These are phyloP conservation scores for Beauveria sp. DNA, from an alignment of 2,329 filamentous ascomycete species.

Conservation along the genomic window DNA sequence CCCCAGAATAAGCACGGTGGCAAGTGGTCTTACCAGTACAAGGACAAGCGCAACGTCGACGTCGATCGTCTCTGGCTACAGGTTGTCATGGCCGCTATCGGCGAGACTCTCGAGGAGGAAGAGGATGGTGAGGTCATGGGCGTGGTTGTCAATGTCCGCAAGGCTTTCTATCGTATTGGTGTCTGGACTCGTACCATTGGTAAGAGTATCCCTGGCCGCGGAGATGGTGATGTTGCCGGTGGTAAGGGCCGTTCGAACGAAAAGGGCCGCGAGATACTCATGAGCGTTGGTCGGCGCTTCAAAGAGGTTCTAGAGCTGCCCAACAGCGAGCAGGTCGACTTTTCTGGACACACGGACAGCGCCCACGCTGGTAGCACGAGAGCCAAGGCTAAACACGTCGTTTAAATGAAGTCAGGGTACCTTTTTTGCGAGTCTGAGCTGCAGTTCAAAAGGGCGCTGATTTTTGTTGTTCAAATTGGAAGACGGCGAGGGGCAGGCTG, in stretches of 20 bases:
- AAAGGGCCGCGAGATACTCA: constrained; percentile 78
- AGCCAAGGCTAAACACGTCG: constrained; percentile 88
- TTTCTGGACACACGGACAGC: constrained; percentile 92
- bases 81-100: constrained; percentile 92
- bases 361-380: constrained; percentile 89
- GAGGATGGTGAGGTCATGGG: constrained; percentile 97
- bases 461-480: background rate
- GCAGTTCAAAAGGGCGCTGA: constrained; percentile 10
- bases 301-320: constrained; percentile 85
- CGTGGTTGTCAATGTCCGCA: constrained; percentile 97
- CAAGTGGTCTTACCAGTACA: constrained; percentile 98
- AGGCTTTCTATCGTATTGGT: constrained; percentile 95
- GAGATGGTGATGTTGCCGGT: constrained; percentile 63
- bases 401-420: constrained; percentile 49
- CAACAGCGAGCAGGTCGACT: constrained; percentile 73
- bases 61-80: constrained; percentile 96
- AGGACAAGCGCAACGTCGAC: constrained; percentile 84
- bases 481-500: background rate
- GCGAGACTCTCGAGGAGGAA: constrained; percentile 93
- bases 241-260: constrained; percentile 71
- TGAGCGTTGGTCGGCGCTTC: constrained; percentile 81
- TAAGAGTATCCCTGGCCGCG: constrained; percentile 70
- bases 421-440: background rate
- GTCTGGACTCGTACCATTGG: constrained; percentile 95
- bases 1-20: constrained; percentile 97